Evolutionary conservation across 768 basidiomycete genomes (phyloP).

Genomic region (Tricholoma bakamatsutake): DNA sequence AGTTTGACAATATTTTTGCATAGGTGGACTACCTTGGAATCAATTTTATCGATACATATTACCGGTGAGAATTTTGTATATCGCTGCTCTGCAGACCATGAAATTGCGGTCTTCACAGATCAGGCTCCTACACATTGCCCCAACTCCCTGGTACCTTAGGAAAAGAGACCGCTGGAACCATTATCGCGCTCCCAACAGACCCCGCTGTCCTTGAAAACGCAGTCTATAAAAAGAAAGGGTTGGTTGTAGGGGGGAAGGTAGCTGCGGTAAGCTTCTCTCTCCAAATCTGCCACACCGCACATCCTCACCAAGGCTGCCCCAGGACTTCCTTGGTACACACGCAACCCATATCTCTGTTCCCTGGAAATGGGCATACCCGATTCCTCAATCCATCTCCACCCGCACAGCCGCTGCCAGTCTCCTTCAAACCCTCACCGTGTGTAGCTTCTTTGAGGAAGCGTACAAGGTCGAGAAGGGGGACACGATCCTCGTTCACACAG

Average conservation of each 20-base stretch:
- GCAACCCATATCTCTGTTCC: constrained; percentile 70
- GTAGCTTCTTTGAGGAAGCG: constrained; percentile 77
- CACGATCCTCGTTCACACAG: constrained; percentile 79
- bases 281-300: background rate
- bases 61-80: constrained; percentile 39
- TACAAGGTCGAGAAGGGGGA: constrained; percentile 80
- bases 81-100: background rate
- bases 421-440: constrained; percentile 74
- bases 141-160: constrained; percentile 67
- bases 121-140: constrained; percentile 58
- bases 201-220: constrained; percentile 49
- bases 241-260: constrained; percentile 65
- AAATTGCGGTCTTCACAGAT: constrained; percentile 25
- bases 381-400: constrained; percentile 59
- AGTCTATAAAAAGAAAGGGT: constrained; percentile 59
- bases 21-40: constrained; percentile 74
- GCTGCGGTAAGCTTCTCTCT: constrained; percentile 46
- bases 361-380: constrained; percentile 54
- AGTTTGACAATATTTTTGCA: background rate
- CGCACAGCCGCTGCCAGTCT: constrained; percentile 60
- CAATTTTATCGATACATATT: constrained; percentile 87
- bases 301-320: background rate
- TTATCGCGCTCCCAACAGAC: constrained; percentile 72
- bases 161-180: constrained; percentile 70
- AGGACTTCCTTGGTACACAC: constrained; percentile 49